Conservation (phyloP, 75 land plant genomes). For the Pinus tabuliformis region DNA sequence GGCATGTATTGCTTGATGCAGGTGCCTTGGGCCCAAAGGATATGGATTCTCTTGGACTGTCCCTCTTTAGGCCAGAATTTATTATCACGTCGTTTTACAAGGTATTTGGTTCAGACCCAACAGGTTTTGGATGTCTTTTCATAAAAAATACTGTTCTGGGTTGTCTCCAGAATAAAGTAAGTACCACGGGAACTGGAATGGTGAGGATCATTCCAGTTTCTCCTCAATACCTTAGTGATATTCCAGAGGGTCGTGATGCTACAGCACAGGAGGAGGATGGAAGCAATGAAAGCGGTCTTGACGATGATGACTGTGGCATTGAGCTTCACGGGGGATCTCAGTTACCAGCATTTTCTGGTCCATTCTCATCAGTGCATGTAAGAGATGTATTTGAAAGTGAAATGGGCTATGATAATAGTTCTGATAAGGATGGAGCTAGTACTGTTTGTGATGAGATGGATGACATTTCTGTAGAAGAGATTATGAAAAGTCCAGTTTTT, state of each 20-base stretch:
- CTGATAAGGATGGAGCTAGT: conserved; percentile 20
- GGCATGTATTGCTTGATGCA: conserved; percentile 95
- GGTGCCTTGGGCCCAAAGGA: conserved; percentile 93
- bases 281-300: neutral
- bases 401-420: conserved; percentile 13
- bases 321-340: conserved; percentile 8
- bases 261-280: conserved; percentile 5
- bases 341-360: conserved; percentile 15
- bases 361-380: conserved; percentile 13
- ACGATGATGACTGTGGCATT: conserved; percentile 2
- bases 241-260: conserved; percentile 7
- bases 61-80: conserved; percentile 87
- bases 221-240: conserved; percentile 17
- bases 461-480: conserved; percentile 20
- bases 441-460: conserved; percentile 16
- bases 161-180: conserved; percentile 37
- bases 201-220: conserved; percentile 56
- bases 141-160: conserved; percentile 64
- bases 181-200: conserved; percentile 56
- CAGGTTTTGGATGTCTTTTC: conserved; percentile 91
- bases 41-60: conserved; percentile 87
- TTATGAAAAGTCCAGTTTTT: conserved; percentile 25
- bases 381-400: conserved; percentile 17
- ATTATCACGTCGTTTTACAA: conserved; percentile 88
- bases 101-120: conserved; percentile 87